These are phyloP conservation scores for Nigrograna mackinnonii DNA, from an alignment of 2,329 filamentous ascomycete genomes.

Conservation along the genomic window DNA sequence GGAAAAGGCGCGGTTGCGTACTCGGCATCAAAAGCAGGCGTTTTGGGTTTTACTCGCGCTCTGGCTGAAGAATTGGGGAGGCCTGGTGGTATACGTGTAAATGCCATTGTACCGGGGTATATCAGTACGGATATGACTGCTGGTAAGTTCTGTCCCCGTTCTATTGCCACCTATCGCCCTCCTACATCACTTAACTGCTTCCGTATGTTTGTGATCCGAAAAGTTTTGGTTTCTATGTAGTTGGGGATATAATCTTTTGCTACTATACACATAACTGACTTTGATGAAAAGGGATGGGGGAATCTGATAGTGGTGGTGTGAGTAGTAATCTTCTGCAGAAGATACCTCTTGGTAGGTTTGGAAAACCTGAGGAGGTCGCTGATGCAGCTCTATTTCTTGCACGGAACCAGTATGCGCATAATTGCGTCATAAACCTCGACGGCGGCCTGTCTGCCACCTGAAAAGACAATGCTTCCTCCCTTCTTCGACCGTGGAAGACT, in stretches of 20 bases:
- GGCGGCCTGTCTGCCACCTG: conserved; percentile 73
- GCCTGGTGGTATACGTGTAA: conserved; percentile 70
- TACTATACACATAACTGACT: conserved; percentile 45
- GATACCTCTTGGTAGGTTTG: conserved; percentile 71
- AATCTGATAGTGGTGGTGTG: too few species aligned
- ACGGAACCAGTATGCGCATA: conserved; percentile 80
- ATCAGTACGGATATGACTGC: conserved; percentile 80
- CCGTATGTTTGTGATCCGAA: too few species aligned
- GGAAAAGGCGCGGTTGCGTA: conserved; percentile 74
- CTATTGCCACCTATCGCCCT: too few species aligned
- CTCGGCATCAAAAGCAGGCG: conserved; percentile 78
- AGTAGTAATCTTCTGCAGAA: conserved; percentile 44
- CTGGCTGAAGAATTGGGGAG: conserved; percentile 66
- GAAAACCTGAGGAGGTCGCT: conserved; percentile 72
- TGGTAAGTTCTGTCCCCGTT: too few species aligned
- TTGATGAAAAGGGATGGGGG: too few species aligned
- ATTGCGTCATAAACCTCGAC: conserved; percentile 83
- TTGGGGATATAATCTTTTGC: too few species aligned
- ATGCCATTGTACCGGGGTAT: conserved; percentile 82
- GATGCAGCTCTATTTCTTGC: conserved; percentile 79
- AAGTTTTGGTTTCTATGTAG: too few species aligned
- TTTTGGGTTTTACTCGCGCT: conserved; percentile 74
- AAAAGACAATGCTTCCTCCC: too few species aligned
- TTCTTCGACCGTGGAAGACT: too few species aligned
- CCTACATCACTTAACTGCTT: too few species aligned